phyloP scores from a whole-genome alignment of 257 asterid species.

The Mitragyna speciosa region DNA sequence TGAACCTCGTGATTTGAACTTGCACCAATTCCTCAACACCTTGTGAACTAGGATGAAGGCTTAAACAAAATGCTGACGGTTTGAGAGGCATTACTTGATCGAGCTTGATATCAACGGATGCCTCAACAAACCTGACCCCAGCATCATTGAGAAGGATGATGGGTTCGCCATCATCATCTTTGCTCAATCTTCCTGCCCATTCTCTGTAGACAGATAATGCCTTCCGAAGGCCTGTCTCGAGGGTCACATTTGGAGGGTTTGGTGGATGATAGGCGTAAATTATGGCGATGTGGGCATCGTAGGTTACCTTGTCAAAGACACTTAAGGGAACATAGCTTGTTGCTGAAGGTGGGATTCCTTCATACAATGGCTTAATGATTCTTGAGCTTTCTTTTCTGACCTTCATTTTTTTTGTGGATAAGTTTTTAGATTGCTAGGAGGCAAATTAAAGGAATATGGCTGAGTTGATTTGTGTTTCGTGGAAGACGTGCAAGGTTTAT shows the following conservation, averaged over 20 bases:
- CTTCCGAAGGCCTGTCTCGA: conserved; percentile 61
- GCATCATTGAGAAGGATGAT: conserved; percentile 58
- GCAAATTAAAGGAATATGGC: neutral
- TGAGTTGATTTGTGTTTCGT: conserved; percentile 3
- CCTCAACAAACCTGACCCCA: conserved; percentile 77
- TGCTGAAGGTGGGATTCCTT: conserved; percentile 46
- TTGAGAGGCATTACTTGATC: conserved; percentile 38
- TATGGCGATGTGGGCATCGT: conserved; percentile 65
- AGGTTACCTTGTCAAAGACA: conserved; percentile 70
- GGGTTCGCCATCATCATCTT: conserved; percentile 39
- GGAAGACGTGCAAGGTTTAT: conserved; percentile 7
- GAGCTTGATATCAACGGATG: conserved; percentile 51
- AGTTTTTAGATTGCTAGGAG: neutral
- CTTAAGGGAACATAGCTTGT: conserved; percentile 44
- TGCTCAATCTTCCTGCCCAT: conserved; percentile 79
- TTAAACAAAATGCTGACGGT: conserved; percentile 53
- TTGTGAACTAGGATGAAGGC: conserved; percentile 61
- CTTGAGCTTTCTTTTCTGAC: conserved; percentile 56
- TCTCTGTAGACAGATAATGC: conserved; percentile 58
- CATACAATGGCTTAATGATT: conserved; percentile 61
- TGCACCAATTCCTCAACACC: conserved; percentile 63
- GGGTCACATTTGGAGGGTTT: conserved; percentile 45
- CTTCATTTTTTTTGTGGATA: conserved; percentile 31
- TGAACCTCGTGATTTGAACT: conserved; percentile 74
- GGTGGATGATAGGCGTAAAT: conserved; percentile 81